Conservation (phyloP, 345 rosid species). For the Euphorbia lathyris region DNA sequence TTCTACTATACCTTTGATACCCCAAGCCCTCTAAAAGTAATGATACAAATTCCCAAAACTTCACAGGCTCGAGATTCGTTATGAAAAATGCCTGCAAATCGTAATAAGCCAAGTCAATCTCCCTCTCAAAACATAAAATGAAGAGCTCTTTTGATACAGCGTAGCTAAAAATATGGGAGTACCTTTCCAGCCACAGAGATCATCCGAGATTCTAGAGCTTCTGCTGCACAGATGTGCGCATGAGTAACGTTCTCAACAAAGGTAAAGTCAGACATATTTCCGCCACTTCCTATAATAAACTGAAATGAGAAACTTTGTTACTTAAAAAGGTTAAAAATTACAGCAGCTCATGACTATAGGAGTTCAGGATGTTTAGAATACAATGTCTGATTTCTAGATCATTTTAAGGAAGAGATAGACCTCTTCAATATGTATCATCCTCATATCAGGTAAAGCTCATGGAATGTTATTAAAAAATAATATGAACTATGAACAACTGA, state of each 20-base stretch:
- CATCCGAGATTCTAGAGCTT: conserved; percentile 64
- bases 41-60: conserved; percentile 76
- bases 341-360: not conserved
- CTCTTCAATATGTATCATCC: not conserved
- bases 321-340: conserved; percentile 12
- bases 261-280: conserved; percentile 83
- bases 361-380: not conserved
- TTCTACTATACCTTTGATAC: conserved; percentile 60
- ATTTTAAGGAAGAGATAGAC: not conserved
- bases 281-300: conserved; percentile 82
- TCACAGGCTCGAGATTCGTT: conserved; percentile 74
- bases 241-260: conserved; percentile 81
- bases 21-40: conserved; percentile 67
- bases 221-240: conserved; percentile 77
- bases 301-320: conserved; percentile 54
- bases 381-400: not conserved
- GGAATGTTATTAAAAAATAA: not conserved
- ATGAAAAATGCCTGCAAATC: conserved; percentile 82
- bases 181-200: conserved; percentile 96
- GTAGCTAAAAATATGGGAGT: conserved; percentile 14
- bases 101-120: conserved; percentile 10
- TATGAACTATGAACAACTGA: not conserved
- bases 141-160: not conserved
- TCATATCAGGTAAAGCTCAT: not conserved
- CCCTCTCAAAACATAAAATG: not conserved